Evolutionary conservation across 257 asterid genomes (phyloP), one percentile per base, ranked within the genome.

Genomic region (Solanum verrucosum): DNA sequence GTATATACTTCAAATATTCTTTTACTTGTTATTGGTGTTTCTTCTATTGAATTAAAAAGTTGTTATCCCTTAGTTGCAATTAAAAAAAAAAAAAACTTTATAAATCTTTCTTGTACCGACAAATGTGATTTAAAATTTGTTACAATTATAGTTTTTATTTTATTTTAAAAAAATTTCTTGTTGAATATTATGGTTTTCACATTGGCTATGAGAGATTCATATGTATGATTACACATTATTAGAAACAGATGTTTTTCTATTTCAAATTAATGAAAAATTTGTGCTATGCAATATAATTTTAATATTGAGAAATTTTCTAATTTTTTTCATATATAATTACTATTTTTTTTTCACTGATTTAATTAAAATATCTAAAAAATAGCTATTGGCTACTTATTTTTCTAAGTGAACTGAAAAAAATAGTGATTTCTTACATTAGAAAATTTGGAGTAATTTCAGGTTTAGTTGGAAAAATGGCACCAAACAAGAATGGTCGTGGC

Each of bases 401-500:
- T 52, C 7, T 16, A 52, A 18, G 23, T 52, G 23, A 52, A 16
- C 7, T 52, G 63, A 52, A 52, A 52, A 44, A 52, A 6, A 6
- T 52, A 5, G 3, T 52, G 9, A 52, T 52, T 52, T 52, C 59
- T 46, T 52, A 52, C 9, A 52, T 52, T 52, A 7, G 63, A 52
- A 40, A 73, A 35, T 74, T 21, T 74, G 79, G 34, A 33, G 78
- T 71, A 71, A 74, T 34, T 74, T 74, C 2, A 75, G 82, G 1
- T 73, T 20, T 9, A 75, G 56, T 75, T 23, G 83, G 4, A 23
- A 75, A 70, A 92, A 95, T 95, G 99, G 99, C 99, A 87, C 98
- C 98, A 4, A 34, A 73, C n/a, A 96, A 96, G 95, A 93, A 91
- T 87, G 95, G 95, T 7, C 95, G 99, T 68, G 98, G 99, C 68